phyloP scores from a whole-genome alignment of 306 rosid genomes.

The Acacia confusa region DNA sequence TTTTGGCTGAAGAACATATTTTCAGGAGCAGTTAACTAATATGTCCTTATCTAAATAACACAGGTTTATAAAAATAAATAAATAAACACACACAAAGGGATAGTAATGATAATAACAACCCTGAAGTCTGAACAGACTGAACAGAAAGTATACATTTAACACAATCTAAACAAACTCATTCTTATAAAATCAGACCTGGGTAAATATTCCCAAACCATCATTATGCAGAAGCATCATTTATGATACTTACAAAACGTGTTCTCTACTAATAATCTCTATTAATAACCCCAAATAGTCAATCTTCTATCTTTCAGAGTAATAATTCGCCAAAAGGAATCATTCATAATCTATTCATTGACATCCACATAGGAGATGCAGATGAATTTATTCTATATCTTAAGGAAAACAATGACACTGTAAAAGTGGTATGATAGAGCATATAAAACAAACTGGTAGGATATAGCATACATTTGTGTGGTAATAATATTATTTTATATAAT shows the following conservation, averaged over 20 bases:
- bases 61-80: no score
- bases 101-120: background rate
- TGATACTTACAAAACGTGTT: background rate
- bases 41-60: no score
- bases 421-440: background rate
- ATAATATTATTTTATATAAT: no score
- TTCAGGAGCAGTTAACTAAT: no score
- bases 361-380: background rate
- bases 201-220: background rate
- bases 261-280: background rate
- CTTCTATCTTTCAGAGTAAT: background rate
- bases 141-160: background rate
- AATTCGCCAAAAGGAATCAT: background rate
- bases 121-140: background rate
- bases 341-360: conserved; percentile 1
- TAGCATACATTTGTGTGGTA: background rate
- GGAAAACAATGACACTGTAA: conserved; percentile 4
- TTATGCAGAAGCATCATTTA: background rate
- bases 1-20: background rate
- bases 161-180: background rate
- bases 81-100: no score
- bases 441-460: background rate
- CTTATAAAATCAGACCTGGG: background rate
- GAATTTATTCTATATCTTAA: background rate
- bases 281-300: background rate